phyloP scores from a whole-genome alignment of 2,329 filamentous ascomycete species.

The Aciculosporium take region DNA sequence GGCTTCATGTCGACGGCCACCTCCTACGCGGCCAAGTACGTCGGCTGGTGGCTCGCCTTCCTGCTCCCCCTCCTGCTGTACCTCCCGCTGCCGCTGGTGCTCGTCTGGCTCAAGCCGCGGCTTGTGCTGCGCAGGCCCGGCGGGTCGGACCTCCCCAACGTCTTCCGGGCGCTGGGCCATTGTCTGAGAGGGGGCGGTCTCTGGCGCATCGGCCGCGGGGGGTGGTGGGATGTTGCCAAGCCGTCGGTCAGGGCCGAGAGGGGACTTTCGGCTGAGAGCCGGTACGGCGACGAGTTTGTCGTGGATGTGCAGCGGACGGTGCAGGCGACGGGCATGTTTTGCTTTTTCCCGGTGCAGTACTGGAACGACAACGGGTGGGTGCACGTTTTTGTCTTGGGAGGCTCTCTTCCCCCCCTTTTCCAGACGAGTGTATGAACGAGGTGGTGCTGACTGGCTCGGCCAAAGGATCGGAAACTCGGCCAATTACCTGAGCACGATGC shows the following conservation, averaged over 20 bases:
- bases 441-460: not conserved
- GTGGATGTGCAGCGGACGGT: constrained; percentile 45
- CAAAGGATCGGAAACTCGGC: constrained; percentile 18
- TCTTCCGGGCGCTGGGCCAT: constrained; percentile 38
- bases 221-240: constrained; percentile 46
- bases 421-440: too few relatives aligned
- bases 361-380: constrained; percentile 23
- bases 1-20: constrained; percentile 38
- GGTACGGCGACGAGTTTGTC: constrained; percentile 51
- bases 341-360: constrained; percentile 26
- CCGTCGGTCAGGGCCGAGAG: constrained; percentile 33
- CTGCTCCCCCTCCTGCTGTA: constrained; percentile 37
- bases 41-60: constrained; percentile 35
- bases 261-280: constrained; percentile 33
- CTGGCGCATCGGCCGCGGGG: constrained; percentile 37
- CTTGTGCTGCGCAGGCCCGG: constrained; percentile 44
- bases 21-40: constrained; percentile 36
- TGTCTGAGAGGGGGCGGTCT: constrained; percentile 36
- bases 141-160: constrained; percentile 51
- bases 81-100: constrained; percentile 41
- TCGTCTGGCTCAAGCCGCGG: constrained; percentile 40
- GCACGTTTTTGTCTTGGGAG: not conserved
- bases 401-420: not conserved
- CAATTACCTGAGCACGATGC: constrained; percentile 26
- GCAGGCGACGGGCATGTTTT: constrained; percentile 26